Evolutionary conservation across 2,329 filamentous ascomycete species (phyloP), one percentile per base, ranked within the genome.

Genomic region (Clarireedia hainanense): DNA sequence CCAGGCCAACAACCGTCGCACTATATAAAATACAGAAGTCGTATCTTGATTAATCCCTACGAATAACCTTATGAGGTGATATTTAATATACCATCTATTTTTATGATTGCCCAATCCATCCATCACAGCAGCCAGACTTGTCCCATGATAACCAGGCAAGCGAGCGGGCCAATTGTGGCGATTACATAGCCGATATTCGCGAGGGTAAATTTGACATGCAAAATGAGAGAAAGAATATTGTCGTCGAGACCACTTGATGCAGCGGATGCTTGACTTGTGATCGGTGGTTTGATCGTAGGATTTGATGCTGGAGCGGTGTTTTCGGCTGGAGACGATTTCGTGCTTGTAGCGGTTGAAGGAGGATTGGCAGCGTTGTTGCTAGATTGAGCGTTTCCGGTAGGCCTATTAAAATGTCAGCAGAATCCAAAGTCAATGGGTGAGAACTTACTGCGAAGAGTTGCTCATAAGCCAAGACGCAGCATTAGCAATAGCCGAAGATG

Each of bases 61-160:
- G 14, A 34, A 34, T 4, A 34, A 42, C n/a, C 39, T 42, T 20
- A 42, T 42, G 9, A 42, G 17, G 17, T 20, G 7, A 42, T 42
- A n/a, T 6, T n/a, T 42, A 42, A 34, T 12, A 34, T 12, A n/a
- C 39, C 5, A 42, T 15, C 39, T 42, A n/a, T n/a, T 42, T 42
- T 20, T 42, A 10, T 20, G 15, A 10, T 42, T 42, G 3, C 10
- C 9, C 3, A 34, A 34, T 34, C 30, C 10, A 42, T 6, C 17
- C n/a, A 42, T 42, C 30, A 54, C 6, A 54, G 45, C 26, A 54
- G 42, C 52, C 52, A 54, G 17, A 54, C 39, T 30, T 54, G 52
- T 23, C 52, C 52, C 43, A 49, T 49, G 9, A 54, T 40, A 14
- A 54, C 45, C 34, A 54, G 27, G 17, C 24, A 24, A 23, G 45